A percentile compares a stretch with the other conserved stretches of the same genome.
phyloP scores from a whole-genome alignment of 2,329 filamentous ascomycete species.

The Alternaria atra region DNA sequence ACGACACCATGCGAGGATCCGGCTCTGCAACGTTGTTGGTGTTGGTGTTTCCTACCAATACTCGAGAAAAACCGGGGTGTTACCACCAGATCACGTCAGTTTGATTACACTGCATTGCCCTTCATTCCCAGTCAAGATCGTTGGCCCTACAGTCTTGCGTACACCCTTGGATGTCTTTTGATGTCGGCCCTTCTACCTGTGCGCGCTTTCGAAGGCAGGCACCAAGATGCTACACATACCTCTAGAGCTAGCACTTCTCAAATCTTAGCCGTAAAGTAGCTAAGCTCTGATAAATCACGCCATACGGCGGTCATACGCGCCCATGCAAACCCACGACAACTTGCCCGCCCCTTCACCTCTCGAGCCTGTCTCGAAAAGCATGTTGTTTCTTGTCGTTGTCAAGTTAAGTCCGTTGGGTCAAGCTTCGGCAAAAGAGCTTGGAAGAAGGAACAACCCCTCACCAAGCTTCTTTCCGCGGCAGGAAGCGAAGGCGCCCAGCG shows the following conservation, averaged over 20 bases:
- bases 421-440: slow-evolving; percentile 3
- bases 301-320: neutral
- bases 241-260: neutral
- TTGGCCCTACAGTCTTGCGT: neutral
- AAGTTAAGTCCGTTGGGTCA: neutral
- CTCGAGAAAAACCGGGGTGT: neutral
- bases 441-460: slow-evolving; percentile 12
- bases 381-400: neutral
- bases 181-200: neutral
- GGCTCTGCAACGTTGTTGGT: neutral
- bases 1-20: neutral
- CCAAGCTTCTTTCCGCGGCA: slow-evolving; percentile 9
- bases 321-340: neutral
- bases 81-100: neutral
- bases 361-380: neutral
- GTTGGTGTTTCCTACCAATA: neutral
- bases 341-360: neutral
- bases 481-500: slow-evolving; percentile 8
- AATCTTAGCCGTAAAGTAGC: neutral
- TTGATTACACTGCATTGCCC: neutral
- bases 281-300: neutral
- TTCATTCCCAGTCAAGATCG: neutral
- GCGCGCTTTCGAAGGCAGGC: neutral
- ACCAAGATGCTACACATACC: neutral
- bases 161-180: neutral